Evolutionary conservation across 371 early-diverging fungal genomes (phyloP).

Genomic region (Chytridium lagenaria): DNA sequence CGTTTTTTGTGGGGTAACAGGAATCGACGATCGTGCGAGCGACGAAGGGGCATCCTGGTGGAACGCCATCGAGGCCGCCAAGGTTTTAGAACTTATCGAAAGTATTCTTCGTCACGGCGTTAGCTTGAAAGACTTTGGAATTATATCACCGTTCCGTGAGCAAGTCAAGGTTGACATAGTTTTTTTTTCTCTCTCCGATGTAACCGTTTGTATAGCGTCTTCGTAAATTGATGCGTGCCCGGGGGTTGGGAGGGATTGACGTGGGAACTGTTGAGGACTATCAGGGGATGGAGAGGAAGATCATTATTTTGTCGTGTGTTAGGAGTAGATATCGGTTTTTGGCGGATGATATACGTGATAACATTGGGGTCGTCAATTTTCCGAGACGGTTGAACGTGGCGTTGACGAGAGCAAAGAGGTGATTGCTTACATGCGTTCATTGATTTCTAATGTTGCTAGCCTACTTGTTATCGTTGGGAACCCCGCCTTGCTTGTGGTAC

Average conservation of each 20-base stretch:
- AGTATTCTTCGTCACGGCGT: slow-evolving; percentile 37
- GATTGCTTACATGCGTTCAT: not conserved
- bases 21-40: slow-evolving; percentile 36
- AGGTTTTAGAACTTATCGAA: slow-evolving; percentile 38
- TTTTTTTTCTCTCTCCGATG: not conserved
- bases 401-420: slow-evolving; percentile 54
- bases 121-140: slow-evolving; percentile 48
- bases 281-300: slow-evolving; percentile 57
- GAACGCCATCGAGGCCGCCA: slow-evolving; percentile 46
- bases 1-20: slow-evolving; percentile 52
- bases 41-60: slow-evolving; percentile 53
- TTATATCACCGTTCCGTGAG: slow-evolving; percentile 56
- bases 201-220: slow-evolving; percentile 22
- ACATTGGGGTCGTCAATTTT: slow-evolving; percentile 52
- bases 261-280: slow-evolving; percentile 50
- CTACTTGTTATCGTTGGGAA: slow-evolving; percentile 38
- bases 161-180: slow-evolving; percentile 44
- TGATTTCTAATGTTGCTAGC: not conserved
- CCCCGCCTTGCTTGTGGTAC: slow-evolving; percentile 16
- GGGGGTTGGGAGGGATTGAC: slow-evolving; percentile 41
- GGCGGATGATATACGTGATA: slow-evolving; percentile 47
- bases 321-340: slow-evolving; percentile 48
- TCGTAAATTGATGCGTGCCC: slow-evolving; percentile 41
- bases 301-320: slow-evolving; percentile 56
- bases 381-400: slow-evolving; percentile 62